These are phyloP conservation scores for Euptelea pleiosperma DNA, from an alignment of 164 flowering plant species.

Conservation along the genomic window DNA sequence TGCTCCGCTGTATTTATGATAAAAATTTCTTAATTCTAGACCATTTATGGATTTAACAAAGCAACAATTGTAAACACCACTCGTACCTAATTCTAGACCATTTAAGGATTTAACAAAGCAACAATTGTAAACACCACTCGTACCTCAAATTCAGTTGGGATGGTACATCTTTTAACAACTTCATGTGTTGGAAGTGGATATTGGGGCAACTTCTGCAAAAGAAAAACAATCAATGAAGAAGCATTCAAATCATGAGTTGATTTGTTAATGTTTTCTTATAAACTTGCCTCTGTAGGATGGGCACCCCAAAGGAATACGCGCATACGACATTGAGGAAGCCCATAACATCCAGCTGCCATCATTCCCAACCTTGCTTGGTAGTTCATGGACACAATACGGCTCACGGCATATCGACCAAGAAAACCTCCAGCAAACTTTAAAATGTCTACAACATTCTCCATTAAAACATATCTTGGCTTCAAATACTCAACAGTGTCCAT, in stretches of 20 bases:
- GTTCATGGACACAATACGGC: conserved; percentile 55
- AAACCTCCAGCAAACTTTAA: conserved; percentile 54
- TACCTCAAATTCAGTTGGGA: conserved; percentile 70
- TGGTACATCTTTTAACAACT: conserved; percentile 46
- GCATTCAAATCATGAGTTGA: no score
- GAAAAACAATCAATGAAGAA: no score
- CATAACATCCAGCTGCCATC: conserved; percentile 83
- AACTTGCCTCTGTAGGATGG: conserved; percentile 43
- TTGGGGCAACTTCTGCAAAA: conserved; percentile 57
- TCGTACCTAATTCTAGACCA: no score
- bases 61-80: no score
- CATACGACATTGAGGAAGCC: conserved; percentile 80
- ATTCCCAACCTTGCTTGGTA: conserved; percentile 79
- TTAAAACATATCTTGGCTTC: conserved; percentile 64
- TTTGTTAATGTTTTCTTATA: no score
- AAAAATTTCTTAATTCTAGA: background rate
- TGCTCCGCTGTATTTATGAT: conserved; percentile 33
- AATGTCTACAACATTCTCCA: conserved; percentile 83
- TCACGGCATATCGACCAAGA: conserved; percentile 68
- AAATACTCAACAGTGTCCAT: conserved; percentile 71
- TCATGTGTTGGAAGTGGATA: conserved; percentile 82
- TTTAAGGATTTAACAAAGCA: no score
- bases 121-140: background rate
- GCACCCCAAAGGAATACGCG: conserved; percentile 92
- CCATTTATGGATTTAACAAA: no score